A percentile compares a stretch with the other conserved stretches of the same genome.
phyloP scores from a whole-genome alignment of 2,329 filamentous ascomycete species.

The Beauveria sp. region DNA sequence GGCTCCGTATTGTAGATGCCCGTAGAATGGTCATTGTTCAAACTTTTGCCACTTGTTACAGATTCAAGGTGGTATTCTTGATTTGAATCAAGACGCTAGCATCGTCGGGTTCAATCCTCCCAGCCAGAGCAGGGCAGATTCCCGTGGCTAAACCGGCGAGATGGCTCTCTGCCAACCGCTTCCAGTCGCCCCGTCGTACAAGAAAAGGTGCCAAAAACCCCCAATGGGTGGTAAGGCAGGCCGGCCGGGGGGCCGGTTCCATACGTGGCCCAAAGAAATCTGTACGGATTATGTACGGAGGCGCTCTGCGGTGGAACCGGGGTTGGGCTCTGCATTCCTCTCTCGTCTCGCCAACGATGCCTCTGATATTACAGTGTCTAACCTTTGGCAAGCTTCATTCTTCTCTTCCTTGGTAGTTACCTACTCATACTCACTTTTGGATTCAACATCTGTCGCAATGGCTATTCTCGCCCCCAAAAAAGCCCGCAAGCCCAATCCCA shows the following conservation, averaged over 20 bases:
- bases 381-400: too few relatives aligned
- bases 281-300: neutral
- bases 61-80: neutral
- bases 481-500: neutral
- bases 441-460: neutral
- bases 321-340: neutral
- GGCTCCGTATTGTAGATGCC: too few relatives aligned
- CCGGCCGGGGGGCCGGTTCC: neutral
- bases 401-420: too few relatives aligned
- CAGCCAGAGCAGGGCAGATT: neutral
- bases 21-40: neutral
- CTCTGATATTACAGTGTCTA: neutral
- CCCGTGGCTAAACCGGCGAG: neutral
- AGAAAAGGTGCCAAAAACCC: too few relatives aligned
- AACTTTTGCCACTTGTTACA: neutral
- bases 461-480: neutral
- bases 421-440: too few relatives aligned
- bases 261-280: neutral
- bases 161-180: neutral
- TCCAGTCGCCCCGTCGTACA: neutral
- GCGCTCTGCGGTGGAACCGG: neutral
- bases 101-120: neutral
- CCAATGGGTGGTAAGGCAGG: neutral
- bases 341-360: neutral
- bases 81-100: neutral